These are phyloP conservation scores for Dioscorea cayenensis DNA, from an alignment of 116 monocot genomes.

Conservation along the genomic window DNA sequence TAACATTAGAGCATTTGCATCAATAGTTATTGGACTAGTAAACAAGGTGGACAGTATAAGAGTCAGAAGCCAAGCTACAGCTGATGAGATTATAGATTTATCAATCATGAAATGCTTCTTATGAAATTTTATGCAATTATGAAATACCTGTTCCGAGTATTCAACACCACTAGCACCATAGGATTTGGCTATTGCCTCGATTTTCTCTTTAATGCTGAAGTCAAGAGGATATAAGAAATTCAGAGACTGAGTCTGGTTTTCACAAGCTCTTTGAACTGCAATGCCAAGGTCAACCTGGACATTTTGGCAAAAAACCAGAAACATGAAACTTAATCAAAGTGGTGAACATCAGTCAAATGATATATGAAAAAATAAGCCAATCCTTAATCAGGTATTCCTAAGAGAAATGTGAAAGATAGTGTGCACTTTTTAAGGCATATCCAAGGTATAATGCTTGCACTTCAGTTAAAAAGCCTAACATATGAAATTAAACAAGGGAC, in stretches of 20 bases:
- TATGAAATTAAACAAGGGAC: conserved; percentile 8
- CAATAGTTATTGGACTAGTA: too few species aligned
- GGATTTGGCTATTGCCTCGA: conserved; percentile 85
- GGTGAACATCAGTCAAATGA: too few species aligned
- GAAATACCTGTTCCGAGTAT: conserved; percentile 81
- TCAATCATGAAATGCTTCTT: too few species aligned
- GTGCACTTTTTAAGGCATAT: too few species aligned
- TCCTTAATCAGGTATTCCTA: too few species aligned
- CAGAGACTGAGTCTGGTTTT: conserved; percentile 49
- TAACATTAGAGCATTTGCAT: too few species aligned
- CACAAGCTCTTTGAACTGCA: conserved; percentile 88
- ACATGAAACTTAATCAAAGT: not conserved
- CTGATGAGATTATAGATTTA: too few species aligned
- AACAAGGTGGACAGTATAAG: too few species aligned
- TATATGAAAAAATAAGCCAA: too few species aligned
- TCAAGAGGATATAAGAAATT: conserved; percentile 86
- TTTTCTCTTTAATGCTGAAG: conserved; percentile 83
- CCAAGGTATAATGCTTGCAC: not conserved
- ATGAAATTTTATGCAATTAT: too few species aligned
- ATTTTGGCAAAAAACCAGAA: conserved; percentile 8
- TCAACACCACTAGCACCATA: conserved; percentile 92
- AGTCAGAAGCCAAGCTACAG: too few species aligned
- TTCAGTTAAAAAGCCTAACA: not conserved
- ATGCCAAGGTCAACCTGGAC: conserved; percentile 89
- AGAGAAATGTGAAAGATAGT: too few species aligned